A percentile compares a stretch with the other conserved stretches of the same genome.
These are phyloP conservation scores for Paramecium sonneborni DNA, from an alignment of 73 alveolate genomes.

Conservation along the genomic window DNA sequence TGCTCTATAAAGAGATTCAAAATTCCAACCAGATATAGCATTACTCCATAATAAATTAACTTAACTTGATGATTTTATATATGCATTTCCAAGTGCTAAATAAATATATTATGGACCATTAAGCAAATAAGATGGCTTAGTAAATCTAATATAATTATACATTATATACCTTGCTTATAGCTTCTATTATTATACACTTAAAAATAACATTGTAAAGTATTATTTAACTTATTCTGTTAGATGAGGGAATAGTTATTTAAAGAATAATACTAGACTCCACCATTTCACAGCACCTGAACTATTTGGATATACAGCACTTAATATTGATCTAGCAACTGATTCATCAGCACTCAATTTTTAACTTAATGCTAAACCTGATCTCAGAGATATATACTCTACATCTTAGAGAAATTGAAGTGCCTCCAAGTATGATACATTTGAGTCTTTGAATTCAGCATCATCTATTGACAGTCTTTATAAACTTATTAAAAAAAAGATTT, in stretches of 20 bases:
- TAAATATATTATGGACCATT: background rate
- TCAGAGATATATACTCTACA: background rate
- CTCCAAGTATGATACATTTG: constrained; percentile 19
- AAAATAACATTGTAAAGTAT: background rate
- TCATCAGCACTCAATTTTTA: background rate
- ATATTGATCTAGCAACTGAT: constrained; percentile 42
- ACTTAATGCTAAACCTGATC: background rate
- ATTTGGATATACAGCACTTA: constrained; percentile 31
- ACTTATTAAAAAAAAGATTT: constrained; percentile 3
- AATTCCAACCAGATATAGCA: constrained; percentile 40
- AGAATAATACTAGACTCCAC: constrained; percentile 40
- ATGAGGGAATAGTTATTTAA: constrained; percentile 19
- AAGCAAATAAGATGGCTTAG: constrained; percentile 23
- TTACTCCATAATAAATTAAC: constrained; percentile 25
- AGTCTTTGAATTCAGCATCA: constrained; percentile 15
- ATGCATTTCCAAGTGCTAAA: constrained; percentile 37
- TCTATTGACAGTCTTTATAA: background rate
- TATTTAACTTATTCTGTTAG: constrained; percentile 25
- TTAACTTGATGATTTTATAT: constrained; percentile 23
- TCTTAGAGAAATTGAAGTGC: constrained; percentile 32
- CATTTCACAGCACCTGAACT: constrained; percentile 42
- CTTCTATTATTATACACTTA: background rate
- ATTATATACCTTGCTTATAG: background rate
- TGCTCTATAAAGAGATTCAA: background rate
- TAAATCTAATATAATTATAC: background rate